Evolutionary conservation across 2,329 filamentous ascomycete species (phyloP), one percentile per base, ranked within the genome.

Genomic region (Venturia nashicola): DNA sequence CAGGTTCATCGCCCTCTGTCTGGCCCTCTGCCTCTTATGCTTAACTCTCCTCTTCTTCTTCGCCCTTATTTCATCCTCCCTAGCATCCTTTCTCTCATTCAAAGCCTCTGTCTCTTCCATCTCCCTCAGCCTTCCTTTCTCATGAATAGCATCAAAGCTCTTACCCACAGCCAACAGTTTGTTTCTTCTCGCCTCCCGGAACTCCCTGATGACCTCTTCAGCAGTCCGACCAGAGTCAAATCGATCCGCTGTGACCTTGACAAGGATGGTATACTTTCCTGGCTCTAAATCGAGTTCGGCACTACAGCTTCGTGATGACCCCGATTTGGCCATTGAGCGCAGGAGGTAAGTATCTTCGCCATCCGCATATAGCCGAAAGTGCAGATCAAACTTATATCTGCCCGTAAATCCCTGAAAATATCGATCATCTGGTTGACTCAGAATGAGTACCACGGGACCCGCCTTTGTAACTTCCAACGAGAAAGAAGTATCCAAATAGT

Each of bases 401-500:
- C 82, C 82, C n/a, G 78, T 69, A 0, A 80, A 69, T 1, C 76
- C 78, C 68, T 72, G 72, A 68, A 81, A 83, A 67, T 83, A 83
- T 9, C 80, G 76, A 14, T 76, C 71, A 67, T 83, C 81, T 23
- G 80, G 76, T 70, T 82, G 80, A 14, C 76, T 78, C 42, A 83
- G 71, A 2, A 82, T 78, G 59, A 83, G 75, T 7, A 83, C 80
- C 0, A 79, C 75, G 0, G 77, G 77, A 0, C 79, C 76, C 34
- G 71, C 69, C 64, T 78, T 73, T 3, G 73, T 75, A 8, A 83
- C 69, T 2, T 77, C 77, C 61, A 83, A 70, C 18, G 74, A 72
- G 66, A 83, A 83, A 59, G 78, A 80, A 27, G 80, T 82, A 66
- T 78, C 76, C 64, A 82, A 78, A 67, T 82, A 83, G 65, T 81